Percentiles rank a stretch among this genome's conserved stretches.
Conservation (phyloP, 768 basidiomycete species). For the Mycena pura region DNA sequence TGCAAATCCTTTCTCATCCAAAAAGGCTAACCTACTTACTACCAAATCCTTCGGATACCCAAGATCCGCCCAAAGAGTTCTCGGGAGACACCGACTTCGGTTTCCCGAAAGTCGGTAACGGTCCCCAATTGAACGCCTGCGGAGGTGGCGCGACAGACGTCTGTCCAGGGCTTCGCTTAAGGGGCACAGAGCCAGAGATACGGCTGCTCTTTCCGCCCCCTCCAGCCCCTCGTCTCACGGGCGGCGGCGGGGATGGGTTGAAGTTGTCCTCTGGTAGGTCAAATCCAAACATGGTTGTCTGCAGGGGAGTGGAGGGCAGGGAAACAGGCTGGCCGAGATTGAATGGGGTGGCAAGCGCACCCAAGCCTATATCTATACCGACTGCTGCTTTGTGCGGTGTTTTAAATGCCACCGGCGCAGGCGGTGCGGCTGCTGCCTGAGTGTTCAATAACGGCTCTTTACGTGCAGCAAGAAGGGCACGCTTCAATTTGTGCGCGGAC, state of each 20-base stretch:
- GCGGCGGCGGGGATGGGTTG: constrained; percentile 42
- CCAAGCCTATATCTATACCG: constrained; percentile 16
- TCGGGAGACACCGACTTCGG: constrained; percentile 29
- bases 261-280: constrained; percentile 50
- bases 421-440: constrained; percentile 47
- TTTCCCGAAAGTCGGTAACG: constrained; percentile 54
- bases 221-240: constrained; percentile 44
- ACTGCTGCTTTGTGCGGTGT: constrained; percentile 41
- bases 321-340: neutral
- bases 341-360: constrained; percentile 1
- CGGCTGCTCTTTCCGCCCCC: constrained; percentile 46
- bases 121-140: constrained; percentile 66
- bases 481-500: constrained; percentile 73
- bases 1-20: too few relatives aligned
- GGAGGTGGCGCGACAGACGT: constrained; percentile 36
- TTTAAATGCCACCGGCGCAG: constrained; percentile 43
- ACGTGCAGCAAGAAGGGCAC: constrained; percentile 64
- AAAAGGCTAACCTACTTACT: constrained; percentile 12
- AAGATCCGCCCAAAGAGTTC: constrained; percentile 20
- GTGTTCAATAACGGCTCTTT: constrained; percentile 72
- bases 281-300: constrained; percentile 29
- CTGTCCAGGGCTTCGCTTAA: constrained; percentile 43
- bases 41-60: constrained; percentile 24
- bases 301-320: constrained; percentile 9
- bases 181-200: constrained; percentile 39